Base-by-base conservation (phyloP, 2,329 filamentous ascomycete genomes). In the Botrytis paeoniae region DNA sequence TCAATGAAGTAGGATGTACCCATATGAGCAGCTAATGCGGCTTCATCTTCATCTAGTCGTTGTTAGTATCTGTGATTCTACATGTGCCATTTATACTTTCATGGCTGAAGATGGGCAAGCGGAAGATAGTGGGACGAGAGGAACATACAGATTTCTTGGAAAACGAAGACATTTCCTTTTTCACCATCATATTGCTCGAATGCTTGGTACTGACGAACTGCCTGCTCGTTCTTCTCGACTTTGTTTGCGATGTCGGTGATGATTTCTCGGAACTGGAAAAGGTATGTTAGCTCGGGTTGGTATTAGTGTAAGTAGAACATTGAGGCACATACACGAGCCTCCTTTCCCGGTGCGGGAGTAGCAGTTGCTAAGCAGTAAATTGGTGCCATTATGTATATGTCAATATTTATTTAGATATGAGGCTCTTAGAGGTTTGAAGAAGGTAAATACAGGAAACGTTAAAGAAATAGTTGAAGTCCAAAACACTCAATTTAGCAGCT, bases 291-390 rank as follows among this genome's bases (percentile, higher is more conserved):
- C 39, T 43, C n/a, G 39, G 25, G 9, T 14, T 68, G 12, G 32
- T 18, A 39, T 25, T 7, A 48, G n/a, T 54, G 16, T n/a, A 12
- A 32, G n/a, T 8, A 37, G 35, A 10, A 3, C 7, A 66, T 25
- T 20, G 3, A 35, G 10, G 16, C 39, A 71, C 60, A 35, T 76
- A 77, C 77, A 59, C 76, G 73, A 57, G 70, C 62, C 51, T 76
- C 76, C 62, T 78, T 77, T 18, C 77, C 77, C 18, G 64, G 57
- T 51, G 76, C 73, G 6, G 76, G 76, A 25, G 74, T 77, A 20
- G 76, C 0, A 41, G 75, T 75, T 12, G 72, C 76, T 57, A 70
- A 37, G 32, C 4, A n/a, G 61, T 66, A 20, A 37, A 59, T 7
- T 45, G 45, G 48, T 66, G 60, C 45, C 48, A 66, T 71, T 22